Percentiles rank a stretch among this genome's conserved stretches.
Evolutionary conservation across 768 basidiomycete species (phyloP).

Genomic region (Kwoniella europaea): DNA sequence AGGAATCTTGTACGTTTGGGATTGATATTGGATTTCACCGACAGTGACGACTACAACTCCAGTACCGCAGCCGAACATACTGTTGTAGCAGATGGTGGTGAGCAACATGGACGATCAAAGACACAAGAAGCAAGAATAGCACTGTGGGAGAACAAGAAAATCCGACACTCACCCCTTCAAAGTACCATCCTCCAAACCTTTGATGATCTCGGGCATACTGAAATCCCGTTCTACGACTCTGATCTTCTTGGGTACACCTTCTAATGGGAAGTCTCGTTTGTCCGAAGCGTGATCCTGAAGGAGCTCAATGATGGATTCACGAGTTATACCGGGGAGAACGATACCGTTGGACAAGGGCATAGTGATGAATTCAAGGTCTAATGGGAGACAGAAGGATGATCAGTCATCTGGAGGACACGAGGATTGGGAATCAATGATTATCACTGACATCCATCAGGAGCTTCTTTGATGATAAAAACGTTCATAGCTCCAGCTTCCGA

Average conservation of each 20-base stretch:
- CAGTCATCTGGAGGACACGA: too few species aligned
- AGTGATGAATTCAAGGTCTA: conserved; percentile 52
- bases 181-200: conserved; percentile 36
- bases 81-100: not conserved
- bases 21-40: conserved; percentile 44
- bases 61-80: conserved; percentile 54
- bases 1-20: conserved; percentile 36
- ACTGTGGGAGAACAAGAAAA: not conserved
- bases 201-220: conserved; percentile 48
- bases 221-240: conserved; percentile 51
- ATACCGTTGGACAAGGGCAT: conserved; percentile 52
- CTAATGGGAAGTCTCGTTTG: conserved; percentile 37
- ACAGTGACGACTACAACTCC: conserved; percentile 50
- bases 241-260: conserved; percentile 45
- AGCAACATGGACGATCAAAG: not conserved
- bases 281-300: conserved; percentile 39
- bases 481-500: conserved; percentile 55
- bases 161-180: conserved; percentile 42
- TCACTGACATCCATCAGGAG: conserved; percentile 47
- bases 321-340: conserved; percentile 52
- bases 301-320: conserved; percentile 49
- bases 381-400: too few species aligned
- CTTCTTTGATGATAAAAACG: conserved; percentile 51
- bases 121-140: not conserved
- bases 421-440: not conserved